phyloP scores from a whole-genome alignment of 306 rosid species.

The Styphnolobium japonicum region DNA sequence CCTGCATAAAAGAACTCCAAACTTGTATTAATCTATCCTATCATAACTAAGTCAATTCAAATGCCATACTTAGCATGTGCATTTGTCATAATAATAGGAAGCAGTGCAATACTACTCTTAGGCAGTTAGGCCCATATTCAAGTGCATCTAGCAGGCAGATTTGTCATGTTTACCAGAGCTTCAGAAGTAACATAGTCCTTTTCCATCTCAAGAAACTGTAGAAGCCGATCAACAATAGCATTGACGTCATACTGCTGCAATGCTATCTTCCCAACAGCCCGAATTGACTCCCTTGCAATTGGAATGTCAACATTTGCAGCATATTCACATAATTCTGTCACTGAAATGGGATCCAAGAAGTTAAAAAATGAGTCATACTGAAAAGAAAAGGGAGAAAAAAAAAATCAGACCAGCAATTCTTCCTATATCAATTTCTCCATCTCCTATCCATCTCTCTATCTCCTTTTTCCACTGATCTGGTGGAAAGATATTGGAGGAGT shows the following conservation, averaged over 20 bases:
- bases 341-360: conserved; percentile 51
- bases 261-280: conserved; percentile 99
- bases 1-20: conserved; percentile 54
- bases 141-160: conserved; percentile 15
- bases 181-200: conserved; percentile 98
- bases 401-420: conserved; percentile 19
- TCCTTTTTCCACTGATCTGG: neutral
- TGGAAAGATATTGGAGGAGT: neutral
- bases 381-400: conserved; percentile 4
- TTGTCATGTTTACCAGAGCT: conserved; percentile 75
- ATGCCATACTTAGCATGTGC: neutral
- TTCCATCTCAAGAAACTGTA: conserved; percentile 99
- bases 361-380: conserved; percentile 28
- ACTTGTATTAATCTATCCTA: conserved; percentile 23
- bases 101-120: neutral
- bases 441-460: neutral
- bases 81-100: conserved; percentile 17
- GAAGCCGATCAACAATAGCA: conserved; percentile 97
- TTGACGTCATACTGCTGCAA: conserved; percentile 98
- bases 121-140: conserved; percentile 5
- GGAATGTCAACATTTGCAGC: conserved; percentile 99
- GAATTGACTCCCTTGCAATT: conserved; percentile 98
- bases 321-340: conserved; percentile 97
- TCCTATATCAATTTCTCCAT: conserved; percentile 4
- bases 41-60: conserved; percentile 10